Percentiles rank a stretch among this genome's conserved stretches.
Evolutionary conservation across 345 rosid genomes (phyloP).

Genomic region (Linum tenue): DNA sequence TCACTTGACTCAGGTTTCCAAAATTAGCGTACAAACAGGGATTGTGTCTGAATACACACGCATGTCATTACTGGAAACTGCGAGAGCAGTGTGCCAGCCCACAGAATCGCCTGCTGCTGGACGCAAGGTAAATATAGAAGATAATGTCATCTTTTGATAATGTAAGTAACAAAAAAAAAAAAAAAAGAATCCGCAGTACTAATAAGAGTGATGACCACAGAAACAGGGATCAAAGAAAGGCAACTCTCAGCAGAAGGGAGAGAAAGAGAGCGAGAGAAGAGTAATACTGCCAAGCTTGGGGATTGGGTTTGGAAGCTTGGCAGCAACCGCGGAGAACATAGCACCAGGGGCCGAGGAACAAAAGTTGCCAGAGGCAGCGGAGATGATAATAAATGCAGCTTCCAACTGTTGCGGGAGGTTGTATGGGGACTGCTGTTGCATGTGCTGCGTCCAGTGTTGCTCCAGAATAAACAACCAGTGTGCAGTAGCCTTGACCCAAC

Average conservation of each 20-base stretch:
- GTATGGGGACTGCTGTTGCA: slow-evolving; percentile 62
- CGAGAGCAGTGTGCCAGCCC: slow-evolving; percentile 26
- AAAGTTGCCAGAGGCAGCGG: slow-evolving; percentile 69
- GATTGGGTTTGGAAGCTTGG: slow-evolving; percentile 62
- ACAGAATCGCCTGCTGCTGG: slow-evolving; percentile 18
- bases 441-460: slow-evolving; percentile 75
- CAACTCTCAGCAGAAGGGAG: slow-evolving; percentile 27
- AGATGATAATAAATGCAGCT: slow-evolving; percentile 61
- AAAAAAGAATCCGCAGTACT: background rate
- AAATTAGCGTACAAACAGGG: slow-evolving; percentile 52
- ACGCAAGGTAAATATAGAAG: slow-evolving; percentile 28
- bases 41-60: slow-evolving; percentile 63
- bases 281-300: slow-evolving; percentile 31
- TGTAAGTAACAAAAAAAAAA: too few species aligned
- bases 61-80: slow-evolving; percentile 47
- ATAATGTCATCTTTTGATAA: background rate
- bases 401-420: slow-evolving; percentile 61
- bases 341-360: slow-evolving; percentile 45
- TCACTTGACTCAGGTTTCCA: slow-evolving; percentile 36
- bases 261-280: slow-evolving; percentile 25
- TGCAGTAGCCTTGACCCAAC: slow-evolving; percentile 44
- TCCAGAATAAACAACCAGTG: slow-evolving; percentile 56
- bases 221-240: slow-evolving; percentile 33
- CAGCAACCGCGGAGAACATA: slow-evolving; percentile 57
- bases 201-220: background rate